Percentiles rank a stretch among this genome's conserved stretches.
phyloP scores from a whole-genome alignment of 1,284 basidiomycete species.

The Moesziomyces antarcticus region DNA sequence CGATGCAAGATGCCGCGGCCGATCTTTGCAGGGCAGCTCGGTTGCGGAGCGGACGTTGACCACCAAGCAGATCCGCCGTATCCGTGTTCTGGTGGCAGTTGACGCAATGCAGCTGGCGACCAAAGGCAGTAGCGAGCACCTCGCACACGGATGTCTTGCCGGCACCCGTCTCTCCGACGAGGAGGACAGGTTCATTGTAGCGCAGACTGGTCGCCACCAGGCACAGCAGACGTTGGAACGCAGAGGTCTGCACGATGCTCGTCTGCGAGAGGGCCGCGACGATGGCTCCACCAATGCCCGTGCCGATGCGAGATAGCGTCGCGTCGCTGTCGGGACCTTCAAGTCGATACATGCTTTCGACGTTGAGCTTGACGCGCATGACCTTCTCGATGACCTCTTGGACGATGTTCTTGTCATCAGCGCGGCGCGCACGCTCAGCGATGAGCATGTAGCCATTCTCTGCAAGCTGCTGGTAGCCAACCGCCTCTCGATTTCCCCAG shows the following conservation, averaged over 20 bases:
- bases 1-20: slow-evolving; percentile 63
- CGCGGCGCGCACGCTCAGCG: slow-evolving; percentile 85
- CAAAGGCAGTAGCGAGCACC: slow-evolving; percentile 79
- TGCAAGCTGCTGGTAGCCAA: slow-evolving; percentile 90
- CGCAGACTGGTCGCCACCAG: slow-evolving; percentile 84
- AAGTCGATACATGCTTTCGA: slow-evolving; percentile 72
- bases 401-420: slow-evolving; percentile 87
- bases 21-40: slow-evolving; percentile 71
- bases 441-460: slow-evolving; percentile 98
- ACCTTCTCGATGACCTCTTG: slow-evolving; percentile 90
- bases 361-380: slow-evolving; percentile 87
- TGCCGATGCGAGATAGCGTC: slow-evolving; percentile 52
- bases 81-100: slow-evolving; percentile 99
- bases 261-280: slow-evolving; percentile 69
- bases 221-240: slow-evolving; percentile 89
- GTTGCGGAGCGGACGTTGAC: slow-evolving; percentile 91
- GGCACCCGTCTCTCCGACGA: slow-evolving; percentile 98
- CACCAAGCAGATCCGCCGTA: slow-evolving; percentile 94
- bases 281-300: slow-evolving; percentile 29
- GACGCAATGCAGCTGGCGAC: slow-evolving; percentile 78
- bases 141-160: slow-evolving; percentile 99
- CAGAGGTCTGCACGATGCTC: slow-evolving; percentile 84
- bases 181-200: slow-evolving; percentile 92
- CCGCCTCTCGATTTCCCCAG: slow-evolving; percentile 88
- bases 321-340: slow-evolving; percentile 67